Base-by-base conservation (phyloP, 768 basidiomycete genomes). In the Boletus pseudo-olivaceus region DNA sequence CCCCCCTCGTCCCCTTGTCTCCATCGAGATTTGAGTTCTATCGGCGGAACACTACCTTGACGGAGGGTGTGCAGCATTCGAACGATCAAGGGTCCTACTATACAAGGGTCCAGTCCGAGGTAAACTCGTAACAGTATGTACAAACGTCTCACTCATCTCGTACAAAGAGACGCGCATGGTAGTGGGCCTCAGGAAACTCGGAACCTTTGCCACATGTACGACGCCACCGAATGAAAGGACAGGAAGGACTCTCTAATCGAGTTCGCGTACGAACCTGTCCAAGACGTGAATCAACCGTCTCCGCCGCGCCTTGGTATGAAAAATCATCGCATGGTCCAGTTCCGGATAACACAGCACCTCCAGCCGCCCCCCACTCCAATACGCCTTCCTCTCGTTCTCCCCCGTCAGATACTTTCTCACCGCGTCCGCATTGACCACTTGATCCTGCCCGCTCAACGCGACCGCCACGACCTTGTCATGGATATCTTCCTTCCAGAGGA, bases 401-500 rank as follows among this genome's bases (percentile, higher is more conserved):
- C 59, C 69, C 4, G 78, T 78, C 45, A 80, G 55, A 53, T 78
- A 79, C 53, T 57, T 54, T 54, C 72, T 59, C 38, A 79, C 75
- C 34, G 65, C 68, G 15, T 45, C 58, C 20, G 76, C 61, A 38
- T 78, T 68, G 10, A 79, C 73, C 35, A 79, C 71, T 62, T 77
- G 76, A 54, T 79, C 79, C 47, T 60, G 57, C 34, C 71, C 76
- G 35, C 72, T 65, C 29, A 79, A 56, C 52, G 66, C 69, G 7
- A 80, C 72, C 11, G 69, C 72, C 12, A 74, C 64, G 10, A 42
- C 48, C 50, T 56, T 58, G 5, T 61, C 68, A 8, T 30, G 47
- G 2, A 88, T 57, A 50, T 87, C 85, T 49, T 82, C 83, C 58
- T 72, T 77, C 78, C 82, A 87, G 27, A 86, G 56, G 14, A 82